Evolutionary conservation across 805 yeast genomes (phyloP).

Genomic region (Jamesozyma jinghongensis): DNA sequence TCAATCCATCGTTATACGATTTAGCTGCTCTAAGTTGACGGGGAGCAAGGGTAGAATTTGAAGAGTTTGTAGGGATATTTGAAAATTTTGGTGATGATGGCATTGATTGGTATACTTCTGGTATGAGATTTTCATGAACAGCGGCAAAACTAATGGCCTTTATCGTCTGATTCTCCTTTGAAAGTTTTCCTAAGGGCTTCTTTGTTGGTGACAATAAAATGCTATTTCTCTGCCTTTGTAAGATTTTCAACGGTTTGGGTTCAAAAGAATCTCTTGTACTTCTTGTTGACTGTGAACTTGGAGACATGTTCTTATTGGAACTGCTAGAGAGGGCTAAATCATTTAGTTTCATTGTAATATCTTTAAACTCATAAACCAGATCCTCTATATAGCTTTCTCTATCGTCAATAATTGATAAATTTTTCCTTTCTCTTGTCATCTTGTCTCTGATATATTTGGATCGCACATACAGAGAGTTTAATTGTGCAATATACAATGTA

Average conservation of each 20-base stretch:
- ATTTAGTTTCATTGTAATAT: conserved; percentile 18
- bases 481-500: conserved; percentile 20
- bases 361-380: conserved; percentile 22
- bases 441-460: conserved; percentile 18
- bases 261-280: conserved; percentile 12
- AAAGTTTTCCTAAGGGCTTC: no score
- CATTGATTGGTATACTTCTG: conserved; percentile 5
- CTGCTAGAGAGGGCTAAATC: conserved; percentile 13
- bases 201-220: not conserved
- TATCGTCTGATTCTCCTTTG: not conserved
- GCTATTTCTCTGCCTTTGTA: conserved; percentile 11
- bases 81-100: conserved; percentile 16
- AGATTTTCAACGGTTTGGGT: conserved; percentile 22
- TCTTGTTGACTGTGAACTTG: conserved; percentile 13
- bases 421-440: conserved; percentile 8
- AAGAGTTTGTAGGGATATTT: not conserved
- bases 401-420: not conserved
- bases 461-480: conserved; percentile 21
- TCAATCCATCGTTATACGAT: conserved; percentile 24
- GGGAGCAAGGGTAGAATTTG: not conserved
- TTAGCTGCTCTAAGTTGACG: conserved; percentile 15
- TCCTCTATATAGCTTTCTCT: conserved; percentile 16
- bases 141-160: not conserved
- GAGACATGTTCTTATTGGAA: conserved; percentile 7
- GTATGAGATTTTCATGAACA: not conserved